Evolutionary conservation across 2,329 filamentous ascomycete species (phyloP).

Genomic region (Elsinoe batatas): DNA sequence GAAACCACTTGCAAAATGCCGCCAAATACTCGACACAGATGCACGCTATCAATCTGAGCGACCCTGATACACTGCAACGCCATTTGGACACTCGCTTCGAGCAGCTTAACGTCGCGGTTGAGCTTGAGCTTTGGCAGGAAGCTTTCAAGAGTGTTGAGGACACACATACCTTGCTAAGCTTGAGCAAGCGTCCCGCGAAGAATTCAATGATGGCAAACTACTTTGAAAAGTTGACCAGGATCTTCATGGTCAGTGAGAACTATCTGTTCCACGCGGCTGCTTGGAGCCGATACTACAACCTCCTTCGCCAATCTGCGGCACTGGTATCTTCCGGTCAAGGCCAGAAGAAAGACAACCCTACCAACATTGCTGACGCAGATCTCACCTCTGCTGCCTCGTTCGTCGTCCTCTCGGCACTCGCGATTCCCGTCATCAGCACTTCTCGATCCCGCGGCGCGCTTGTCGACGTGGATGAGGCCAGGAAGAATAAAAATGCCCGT

Average conservation of each 20-base stretch:
- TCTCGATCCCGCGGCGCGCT: constrained; percentile 90
- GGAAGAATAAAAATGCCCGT: constrained; percentile 97
- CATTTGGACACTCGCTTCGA: constrained; percentile 97
- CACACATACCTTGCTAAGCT: constrained; percentile 90
- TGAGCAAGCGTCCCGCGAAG: constrained; percentile 97
- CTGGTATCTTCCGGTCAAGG: constrained; percentile 75
- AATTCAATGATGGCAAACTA: constrained; percentile 99
- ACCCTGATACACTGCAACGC: constrained; percentile 92
- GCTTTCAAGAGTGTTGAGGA: constrained; percentile 98
- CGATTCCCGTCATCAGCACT: constrained; percentile 99
- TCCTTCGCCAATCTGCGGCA: constrained; percentile 81
- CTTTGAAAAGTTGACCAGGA: constrained; percentile 97
- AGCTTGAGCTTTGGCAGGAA: constrained; percentile 97
- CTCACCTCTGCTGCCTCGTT: constrained; percentile 92
- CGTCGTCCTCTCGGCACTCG: constrained; percentile 84
- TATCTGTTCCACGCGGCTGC: constrained; percentile 98
- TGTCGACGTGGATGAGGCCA: constrained; percentile 91
- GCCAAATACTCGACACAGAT: constrained; percentile 99
- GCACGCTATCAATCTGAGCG: constrained; percentile 98
- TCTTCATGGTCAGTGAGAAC: constrained; percentile 98
- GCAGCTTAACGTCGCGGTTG: constrained; percentile 94
- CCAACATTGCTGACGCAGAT: constrained; percentile 70
- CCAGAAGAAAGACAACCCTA: constrained; percentile 89
- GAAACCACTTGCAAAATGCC: constrained; percentile 97
- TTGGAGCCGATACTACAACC: constrained; percentile 94